Evolutionary conservation across 2,329 filamentous ascomycete species (phyloP).

Genomic region (Cladosporium velox): DNA sequence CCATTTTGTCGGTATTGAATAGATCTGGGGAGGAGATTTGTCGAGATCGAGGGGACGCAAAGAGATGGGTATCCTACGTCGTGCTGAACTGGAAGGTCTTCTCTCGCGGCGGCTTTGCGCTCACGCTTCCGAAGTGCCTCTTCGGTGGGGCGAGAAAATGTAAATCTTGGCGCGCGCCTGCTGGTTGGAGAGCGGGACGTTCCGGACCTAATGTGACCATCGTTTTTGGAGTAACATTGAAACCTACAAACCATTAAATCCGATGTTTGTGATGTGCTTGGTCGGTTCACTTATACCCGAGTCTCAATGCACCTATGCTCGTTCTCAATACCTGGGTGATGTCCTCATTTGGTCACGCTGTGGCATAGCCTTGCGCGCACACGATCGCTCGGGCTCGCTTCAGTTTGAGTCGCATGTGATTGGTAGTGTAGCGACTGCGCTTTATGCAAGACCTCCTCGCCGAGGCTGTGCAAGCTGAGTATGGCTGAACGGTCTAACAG

Average conservation of each 20-base stretch:
- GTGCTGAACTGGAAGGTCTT: slow-evolving; percentile 25
- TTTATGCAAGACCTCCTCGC: neutral
- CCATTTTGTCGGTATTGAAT: slow-evolving; percentile 65
- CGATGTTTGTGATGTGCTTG: neutral
- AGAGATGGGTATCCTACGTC: slow-evolving; percentile 90
- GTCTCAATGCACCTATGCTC: neutral
- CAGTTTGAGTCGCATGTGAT: neutral
- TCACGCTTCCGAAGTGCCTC: neutral
- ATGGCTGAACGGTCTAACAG: neutral
- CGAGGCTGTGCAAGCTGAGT: neutral
- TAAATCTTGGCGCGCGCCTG: slow-evolving; percentile 8
- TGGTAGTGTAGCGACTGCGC: neutral
- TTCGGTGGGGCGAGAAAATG: slow-evolving; percentile 1
- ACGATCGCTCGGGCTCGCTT: neutral
- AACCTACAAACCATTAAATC: neutral
- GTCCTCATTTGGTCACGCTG: neutral
- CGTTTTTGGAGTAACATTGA: neutral
- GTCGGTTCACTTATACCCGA: neutral
- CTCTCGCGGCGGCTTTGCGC: neutral
- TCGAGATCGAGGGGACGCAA: slow-evolving; percentile 60
- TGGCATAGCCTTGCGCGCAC: neutral
- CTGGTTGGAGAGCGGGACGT: neutral
- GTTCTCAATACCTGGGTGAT: neutral
- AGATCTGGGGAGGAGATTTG: slow-evolving; percentile 34
- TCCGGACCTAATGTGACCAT: neutral